Conservation (phyloP, 1,284 basidiomycete species). For the Athelia sp. region DNA sequence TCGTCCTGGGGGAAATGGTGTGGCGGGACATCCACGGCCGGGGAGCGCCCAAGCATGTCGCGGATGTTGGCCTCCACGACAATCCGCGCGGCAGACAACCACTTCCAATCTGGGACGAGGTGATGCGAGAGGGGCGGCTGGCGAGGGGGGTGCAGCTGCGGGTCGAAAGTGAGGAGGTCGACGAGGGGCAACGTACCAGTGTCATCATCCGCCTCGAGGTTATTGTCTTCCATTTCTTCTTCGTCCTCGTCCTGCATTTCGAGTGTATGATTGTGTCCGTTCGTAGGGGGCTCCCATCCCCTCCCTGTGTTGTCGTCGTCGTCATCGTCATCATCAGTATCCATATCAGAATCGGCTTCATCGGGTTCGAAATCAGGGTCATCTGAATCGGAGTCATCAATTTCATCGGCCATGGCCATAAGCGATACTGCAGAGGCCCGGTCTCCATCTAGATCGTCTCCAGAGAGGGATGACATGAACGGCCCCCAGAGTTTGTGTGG, state of each 20-base stretch:
- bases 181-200: too few species aligned
- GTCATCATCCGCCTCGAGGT: neutral
- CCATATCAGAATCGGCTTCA: slow-evolving; percentile 16
- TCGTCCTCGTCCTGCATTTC: slow-evolving; percentile 2
- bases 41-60: slow-evolving; percentile 13
- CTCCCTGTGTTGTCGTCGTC: slow-evolving; percentile 12
- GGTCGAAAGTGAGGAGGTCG: too few species aligned
- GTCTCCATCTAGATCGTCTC: neutral
- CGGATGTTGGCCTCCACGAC: slow-evolving; percentile 27
- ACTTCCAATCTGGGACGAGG: slow-evolving; percentile 26
- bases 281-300: too few species aligned
- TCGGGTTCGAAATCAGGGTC: neutral
- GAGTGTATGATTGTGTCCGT: too few species aligned
- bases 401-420: slow-evolving; percentile 9
- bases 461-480: slow-evolving; percentile 23
- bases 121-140: slow-evolving; percentile 20
- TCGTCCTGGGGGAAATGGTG: slow-evolving; percentile 1
- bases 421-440: neutral
- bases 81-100: slow-evolving; percentile 27
- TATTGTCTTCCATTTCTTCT: slow-evolving; percentile 5
- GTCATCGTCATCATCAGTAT: slow-evolving; percentile 15
- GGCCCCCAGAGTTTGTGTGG: slow-evolving; percentile 42
- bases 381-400: slow-evolving; percentile 16
- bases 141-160: neutral
- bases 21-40: slow-evolving; percentile 3